These are phyloP conservation scores for Cryoendolithus antarcticus DNA, from an alignment of 2,329 filamentous ascomycete species.

Conservation along the genomic window DNA sequence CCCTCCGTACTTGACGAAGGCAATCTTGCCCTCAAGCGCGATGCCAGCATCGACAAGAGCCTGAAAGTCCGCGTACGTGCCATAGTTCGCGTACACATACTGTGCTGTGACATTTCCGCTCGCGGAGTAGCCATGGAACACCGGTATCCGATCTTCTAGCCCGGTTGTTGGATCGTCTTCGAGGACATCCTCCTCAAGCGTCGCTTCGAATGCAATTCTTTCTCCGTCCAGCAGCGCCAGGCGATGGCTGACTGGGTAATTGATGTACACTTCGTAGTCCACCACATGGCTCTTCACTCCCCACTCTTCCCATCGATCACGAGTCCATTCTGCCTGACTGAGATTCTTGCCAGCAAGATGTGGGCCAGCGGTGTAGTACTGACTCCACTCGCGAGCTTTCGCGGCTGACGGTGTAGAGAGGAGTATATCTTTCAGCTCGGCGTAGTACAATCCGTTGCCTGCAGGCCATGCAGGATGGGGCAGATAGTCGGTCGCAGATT, in stretches of 20 bases:
- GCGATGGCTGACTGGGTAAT: constrained; percentile 37
- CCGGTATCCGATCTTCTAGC: constrained; percentile 62
- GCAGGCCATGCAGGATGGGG: constrained; percentile 29
- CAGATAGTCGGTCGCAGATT: constrained; percentile 6
- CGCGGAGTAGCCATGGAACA: constrained; percentile 90
- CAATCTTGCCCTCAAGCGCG: constrained; percentile 71
- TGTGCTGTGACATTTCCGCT: constrained; percentile 80
- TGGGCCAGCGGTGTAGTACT: constrained; percentile 39
- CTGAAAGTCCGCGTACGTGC: constrained; percentile 73
- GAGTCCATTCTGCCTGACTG: constrained; percentile 40
- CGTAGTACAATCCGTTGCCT: constrained; percentile 37
- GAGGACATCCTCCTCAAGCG: constrained; percentile 71
- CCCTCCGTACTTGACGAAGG: constrained; percentile 73
- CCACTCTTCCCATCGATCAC: constrained; percentile 37
- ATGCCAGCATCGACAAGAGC: constrained; percentile 66
- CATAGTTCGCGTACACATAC: constrained; percentile 86
- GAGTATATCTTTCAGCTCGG: constrained; percentile 44
- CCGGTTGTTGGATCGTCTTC: constrained; percentile 70
- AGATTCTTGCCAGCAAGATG: constrained; percentile 41
- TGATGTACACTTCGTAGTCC: constrained; percentile 39
- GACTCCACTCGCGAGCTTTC: constrained; percentile 38
- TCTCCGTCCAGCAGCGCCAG: constrained; percentile 31
- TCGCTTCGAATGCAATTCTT: constrained; percentile 39
- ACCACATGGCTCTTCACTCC: constrained; percentile 35
- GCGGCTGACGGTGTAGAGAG: constrained; percentile 40